These are phyloP conservation scores for Hericium coralloides DNA, from an alignment of 768 basidiomycete genomes.

Conservation along the genomic window DNA sequence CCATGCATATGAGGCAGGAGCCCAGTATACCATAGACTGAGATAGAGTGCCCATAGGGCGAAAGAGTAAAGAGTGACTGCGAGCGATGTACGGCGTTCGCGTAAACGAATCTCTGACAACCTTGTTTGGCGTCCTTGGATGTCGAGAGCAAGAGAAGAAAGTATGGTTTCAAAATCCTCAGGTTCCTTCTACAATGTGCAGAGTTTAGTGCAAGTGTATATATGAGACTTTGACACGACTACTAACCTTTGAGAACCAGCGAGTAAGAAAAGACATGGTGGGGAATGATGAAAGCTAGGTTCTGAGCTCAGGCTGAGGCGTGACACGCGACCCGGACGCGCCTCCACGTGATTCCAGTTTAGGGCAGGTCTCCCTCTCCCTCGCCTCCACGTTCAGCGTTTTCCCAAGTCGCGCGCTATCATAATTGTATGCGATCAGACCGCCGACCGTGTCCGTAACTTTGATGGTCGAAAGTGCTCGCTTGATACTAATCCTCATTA, in stretches of 20 bases:
- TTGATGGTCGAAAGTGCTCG: too few species aligned
- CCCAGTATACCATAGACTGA: conserved; percentile 65
- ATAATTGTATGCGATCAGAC: too few species aligned
- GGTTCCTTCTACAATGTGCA: conserved; percentile 32
- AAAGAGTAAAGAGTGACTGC: conserved; percentile 73
- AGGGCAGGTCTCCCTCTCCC: too few species aligned
- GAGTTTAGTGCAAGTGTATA: not conserved
- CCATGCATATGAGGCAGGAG: conserved; percentile 33
- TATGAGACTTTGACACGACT: not conserved
- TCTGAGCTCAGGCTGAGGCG: not conserved
- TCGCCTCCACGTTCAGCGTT: too few species aligned
- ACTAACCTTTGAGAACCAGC: conserved; percentile 18
- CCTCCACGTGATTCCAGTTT: not conserved
- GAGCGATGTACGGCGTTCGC: conserved; percentile 73
- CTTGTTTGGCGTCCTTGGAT: conserved; percentile 67
- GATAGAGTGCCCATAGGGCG: conserved; percentile 63
- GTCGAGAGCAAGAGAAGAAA: conserved; percentile 55
- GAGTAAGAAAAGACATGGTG: conserved; percentile 12
- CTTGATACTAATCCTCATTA: too few species aligned
- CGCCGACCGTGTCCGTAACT: too few species aligned
- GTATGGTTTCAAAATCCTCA: conserved; percentile 72
- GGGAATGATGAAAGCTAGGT: not conserved
- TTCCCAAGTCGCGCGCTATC: too few species aligned
- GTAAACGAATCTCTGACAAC: conserved; percentile 75
- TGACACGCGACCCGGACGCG: not conserved